Base-by-base conservation (phyloP, 164 flowering plant species). In the Tetracentron sinense region DNA sequence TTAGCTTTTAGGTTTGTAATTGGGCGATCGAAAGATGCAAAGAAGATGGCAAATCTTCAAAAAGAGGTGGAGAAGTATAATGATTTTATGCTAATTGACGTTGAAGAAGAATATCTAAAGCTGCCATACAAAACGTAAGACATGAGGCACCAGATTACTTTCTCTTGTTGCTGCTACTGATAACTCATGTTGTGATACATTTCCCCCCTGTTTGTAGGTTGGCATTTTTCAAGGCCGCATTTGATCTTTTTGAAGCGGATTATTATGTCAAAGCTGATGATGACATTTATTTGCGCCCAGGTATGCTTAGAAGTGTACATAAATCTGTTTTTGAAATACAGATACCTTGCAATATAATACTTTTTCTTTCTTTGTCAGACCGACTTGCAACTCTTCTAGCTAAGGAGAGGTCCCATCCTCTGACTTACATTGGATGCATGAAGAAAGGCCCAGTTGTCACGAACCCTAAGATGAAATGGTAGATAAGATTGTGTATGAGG, bases 371-470 rank as follows among this genome's bases (percentile, higher is more conserved):
- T 2, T 48, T 66, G 15, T 69, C 79, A 86, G 94, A 90, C 75
- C 85, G 94, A 5, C 89, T 86, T 69, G 76, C 90, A 26, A 69
- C 83, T 19, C 85, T 90, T 66, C 76, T 90, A 53, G 92, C 87
- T 11, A 86, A 82, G 71, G 97, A 90, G 68, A 70, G 97, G 20
- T 16, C 73, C 14, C 76, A 84, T 58, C 56, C 84, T 1, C 65
- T 30, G 56, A 86, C 90, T 44, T 87, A 87, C 70, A 81, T 88
- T 60, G 97, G 97, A 16, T 90, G 97, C 83, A 82, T 90, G 92
- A 90, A 83, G 70, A 87, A 86, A 65, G 91, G 87, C 30, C 91
- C 92, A 26, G 92, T 83, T 5, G 63, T 86, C 54, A 84, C 89
- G 60, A 87, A 89, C 63, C 84, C 86, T 12, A 89, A 85, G 75